Evolutionary conservation across 768 basidiomycete genomes (phyloP), one percentile per base, ranked within the genome.

Genomic region (Tricholomella constricta): DNA sequence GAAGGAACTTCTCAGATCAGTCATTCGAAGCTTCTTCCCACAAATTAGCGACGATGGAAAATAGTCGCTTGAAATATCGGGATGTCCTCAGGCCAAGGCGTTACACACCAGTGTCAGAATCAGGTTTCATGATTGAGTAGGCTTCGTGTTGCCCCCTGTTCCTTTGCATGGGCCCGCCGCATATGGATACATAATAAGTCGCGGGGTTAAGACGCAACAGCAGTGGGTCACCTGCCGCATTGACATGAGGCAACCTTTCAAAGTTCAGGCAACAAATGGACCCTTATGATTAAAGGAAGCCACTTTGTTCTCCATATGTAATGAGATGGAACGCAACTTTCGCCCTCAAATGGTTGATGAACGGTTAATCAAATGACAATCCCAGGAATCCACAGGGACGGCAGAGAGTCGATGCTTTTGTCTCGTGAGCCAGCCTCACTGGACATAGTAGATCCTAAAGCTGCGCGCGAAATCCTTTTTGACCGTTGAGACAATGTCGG

Each of bases 401-500:
- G 2, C 10, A 36, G 20, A 20, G 37, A 48, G 46, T 48, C 35
- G 19, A 45, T 11, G 43, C 8, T n/a, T 36, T 23, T 25, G 32
- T 20, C 45, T 35, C 35, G 34, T 48, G 46, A 36, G 17, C 34
- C 25, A 5, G 11, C 15, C 4, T n/a, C 20, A 17, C 36, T 17
- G 11, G 23, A 27, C 3, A 3, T 1, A 7, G 1, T 9, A 37
- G 23, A 37, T 26, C 35, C 4, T 25, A 15, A 14, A 6, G 32
- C 12, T 22, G 2, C 23, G n/a, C 35, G 37, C 36, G 14, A 36
- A 12, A 48, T 48, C 40, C 9, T 15, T 51, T 51, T 26, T 11
- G n/a, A 42, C 40, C 40, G 49, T 43, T 35, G 23, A 50, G 36
- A 10, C 25, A 29, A n/a, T 41, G 26, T 41, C 42, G 40, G 29